phyloP scores from a whole-genome alignment of 78 protist genomes.

The Dictyostelium firmibasis region DNA sequence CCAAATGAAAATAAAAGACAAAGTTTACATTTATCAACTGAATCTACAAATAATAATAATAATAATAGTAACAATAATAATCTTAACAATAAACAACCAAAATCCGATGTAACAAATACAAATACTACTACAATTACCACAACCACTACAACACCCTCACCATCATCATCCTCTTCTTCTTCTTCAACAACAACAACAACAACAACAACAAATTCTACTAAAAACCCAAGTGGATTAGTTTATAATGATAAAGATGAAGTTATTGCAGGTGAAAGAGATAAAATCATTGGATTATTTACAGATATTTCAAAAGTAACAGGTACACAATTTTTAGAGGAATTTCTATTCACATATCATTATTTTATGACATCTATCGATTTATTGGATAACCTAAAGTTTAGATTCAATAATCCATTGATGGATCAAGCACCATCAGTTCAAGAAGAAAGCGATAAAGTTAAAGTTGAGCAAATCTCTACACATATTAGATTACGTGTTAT shows the following conservation, averaged over 20 bases:
- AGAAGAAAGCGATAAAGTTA: neutral
- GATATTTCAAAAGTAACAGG: slow-evolving; percentile 55
- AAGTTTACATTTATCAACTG: neutral
- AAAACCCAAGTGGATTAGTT: neutral
- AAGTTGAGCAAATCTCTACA: neutral
- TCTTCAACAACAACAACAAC: neutral
- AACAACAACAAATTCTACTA: no score
- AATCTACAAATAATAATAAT: neutral
- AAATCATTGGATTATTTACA: slow-evolving; percentile 24
- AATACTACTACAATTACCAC: neutral
- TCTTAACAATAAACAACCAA: neutral
- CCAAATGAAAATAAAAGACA: neutral
- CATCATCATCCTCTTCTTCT: neutral
- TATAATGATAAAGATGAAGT: slow-evolving; percentile 16
- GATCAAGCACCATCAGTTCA: neutral
- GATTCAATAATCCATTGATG: slow-evolving; percentile 19
- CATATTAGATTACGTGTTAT: slow-evolving; percentile 32
- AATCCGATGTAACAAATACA: neutral
- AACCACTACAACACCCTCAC: neutral
- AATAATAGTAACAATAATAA: neutral
- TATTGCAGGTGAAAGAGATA: slow-evolving; percentile 6
- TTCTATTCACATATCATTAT: slow-evolving; percentile 59
- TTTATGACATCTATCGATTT: slow-evolving; percentile 32
- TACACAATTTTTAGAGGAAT: slow-evolving; percentile 56
- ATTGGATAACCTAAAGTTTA: neutral